Conservation (phyloP, 2,329 filamentous ascomycete genomes). For the Hypoxylon sp. region DNA sequence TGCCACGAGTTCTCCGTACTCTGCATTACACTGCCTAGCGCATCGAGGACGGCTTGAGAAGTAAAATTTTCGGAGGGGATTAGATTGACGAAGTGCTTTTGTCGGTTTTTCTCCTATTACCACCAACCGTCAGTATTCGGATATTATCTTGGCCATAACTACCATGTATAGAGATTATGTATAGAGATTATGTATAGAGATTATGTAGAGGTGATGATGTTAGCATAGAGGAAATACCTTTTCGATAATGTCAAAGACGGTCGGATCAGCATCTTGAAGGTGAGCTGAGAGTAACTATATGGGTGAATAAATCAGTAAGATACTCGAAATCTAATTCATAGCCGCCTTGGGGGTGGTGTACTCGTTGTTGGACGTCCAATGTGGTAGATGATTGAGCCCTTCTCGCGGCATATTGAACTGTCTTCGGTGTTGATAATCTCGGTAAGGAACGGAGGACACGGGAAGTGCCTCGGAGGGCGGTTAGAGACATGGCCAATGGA, state of each 20-base stretch:
- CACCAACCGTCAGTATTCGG: slow-evolving; percentile 23
- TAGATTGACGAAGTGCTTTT: slow-evolving; percentile 98
- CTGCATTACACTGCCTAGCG: slow-evolving; percentile 94
- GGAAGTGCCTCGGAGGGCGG: slow-evolving; percentile 64
- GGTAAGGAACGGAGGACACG: slow-evolving; percentile 60
- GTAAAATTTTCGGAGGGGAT: slow-evolving; percentile 98
- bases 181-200: neutral
- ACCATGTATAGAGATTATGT: slow-evolving; percentile 2
- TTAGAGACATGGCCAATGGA: slow-evolving; percentile 62
- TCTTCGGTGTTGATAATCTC: slow-evolving; percentile 53
- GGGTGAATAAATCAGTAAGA: slow-evolving; percentile 26
- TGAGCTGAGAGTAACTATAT: slow-evolving; percentile 81
- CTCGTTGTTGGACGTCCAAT: slow-evolving; percentile 73
- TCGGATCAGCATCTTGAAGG: slow-evolving; percentile 87
- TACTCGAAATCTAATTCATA: neutral
- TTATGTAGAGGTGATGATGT: neutral
- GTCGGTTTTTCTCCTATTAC: slow-evolving; percentile 89
- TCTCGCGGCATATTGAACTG: slow-evolving; percentile 49
- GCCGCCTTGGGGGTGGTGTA: slow-evolving; percentile 53
- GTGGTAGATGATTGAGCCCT: slow-evolving; percentile 64
- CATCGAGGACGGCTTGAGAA: slow-evolving; percentile 91
- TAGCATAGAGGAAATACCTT: slow-evolving; percentile 71
- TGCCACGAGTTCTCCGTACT: slow-evolving; percentile 69
- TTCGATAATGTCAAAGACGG: slow-evolving; percentile 90
- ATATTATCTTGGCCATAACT: slow-evolving; percentile 4